Base-by-base conservation (phyloP, 139 green algal species). In the Chlamydomonas applanata region DNA sequence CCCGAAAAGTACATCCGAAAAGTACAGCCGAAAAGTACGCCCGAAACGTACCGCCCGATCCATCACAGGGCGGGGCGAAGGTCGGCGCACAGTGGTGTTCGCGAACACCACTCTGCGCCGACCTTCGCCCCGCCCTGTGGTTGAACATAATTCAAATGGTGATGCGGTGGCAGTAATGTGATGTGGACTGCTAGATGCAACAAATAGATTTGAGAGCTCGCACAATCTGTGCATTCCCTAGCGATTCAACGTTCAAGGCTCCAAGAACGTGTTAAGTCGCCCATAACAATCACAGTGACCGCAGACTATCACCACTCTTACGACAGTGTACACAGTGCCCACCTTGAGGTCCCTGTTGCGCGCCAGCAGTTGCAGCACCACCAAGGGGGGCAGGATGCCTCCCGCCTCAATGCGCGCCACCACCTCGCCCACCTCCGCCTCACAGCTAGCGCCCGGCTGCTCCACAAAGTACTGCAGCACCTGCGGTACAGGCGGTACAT, bases 311-410 rank as follows among this genome's bases (percentile, higher is more conserved):
- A 49, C 40, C 40, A 49, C 40, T 19, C 4, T 9, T 62, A 17
- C 22, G 2, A 5, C 19, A 29, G 2, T 29, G 2, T 82, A 84
- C 17, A 92, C 88, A n/a, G 92, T 67, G 4, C 72, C 73, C 60
- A 98, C 80, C 73, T 85, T 83, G 16, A 98, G 83, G 14, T 74
- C 65, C 1, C 75, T 80, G 86, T 96, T 97, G 20, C 71, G 72
- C 3, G 89, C 75, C 59, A 98, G 86, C 20, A 86, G 85, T 72
- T 95, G 89, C 76, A 98, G 82, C 56, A 98, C 93, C 71, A 97
- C 82, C 53, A 98, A 80, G 3, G 95, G 94, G 2, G 95, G 92
- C 73, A 98, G 82, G 59, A 98, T 80, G 22, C 54, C 76, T 11
- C 89, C 84, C 1, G 68, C 74, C 86, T 98, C 94, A 22, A 98